Conservation (phyloP, 2,329 filamentous ascomycete species). For the Talaromyces sp. region DNA sequence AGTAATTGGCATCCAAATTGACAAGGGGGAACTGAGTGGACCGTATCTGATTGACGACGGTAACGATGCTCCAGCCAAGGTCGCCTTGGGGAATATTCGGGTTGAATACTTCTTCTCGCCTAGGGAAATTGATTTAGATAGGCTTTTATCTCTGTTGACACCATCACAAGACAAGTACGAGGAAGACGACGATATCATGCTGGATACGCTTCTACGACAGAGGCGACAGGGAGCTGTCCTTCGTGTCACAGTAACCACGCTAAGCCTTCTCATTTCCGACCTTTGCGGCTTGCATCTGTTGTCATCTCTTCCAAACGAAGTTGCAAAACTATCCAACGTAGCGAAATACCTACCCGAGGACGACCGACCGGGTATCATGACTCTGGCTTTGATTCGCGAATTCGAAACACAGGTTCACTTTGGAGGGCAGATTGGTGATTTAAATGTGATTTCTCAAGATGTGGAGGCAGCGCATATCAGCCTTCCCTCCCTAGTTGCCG, state of each 20-base stretch:
- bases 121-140: slow-evolving; percentile 73
- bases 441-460: slow-evolving; percentile 55
- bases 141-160: slow-evolving; percentile 77
- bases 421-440: slow-evolving; percentile 62
- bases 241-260: slow-evolving; percentile 59
- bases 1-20: slow-evolving; percentile 66
- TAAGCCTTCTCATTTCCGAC: slow-evolving; percentile 59
- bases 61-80: slow-evolving; percentile 51
- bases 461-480: slow-evolving; percentile 76
- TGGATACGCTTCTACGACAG: slow-evolving; percentile 84
- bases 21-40: slow-evolving; percentile 68
- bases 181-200: slow-evolving; percentile 85
- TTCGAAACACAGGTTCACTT: slow-evolving; percentile 59
- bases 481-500: slow-evolving; percentile 73
- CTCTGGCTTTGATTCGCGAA: slow-evolving; percentile 62
- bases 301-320: slow-evolving; percentile 67
- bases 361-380: slow-evolving; percentile 82
- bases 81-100: slow-evolving; percentile 61
- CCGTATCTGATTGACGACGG: slow-evolving; percentile 54
- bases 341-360: slow-evolving; percentile 95
- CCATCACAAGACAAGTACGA: slow-evolving; percentile 89
- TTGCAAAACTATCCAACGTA: slow-evolving; percentile 77
- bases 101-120: slow-evolving; percentile 69
- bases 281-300: slow-evolving; percentile 63
- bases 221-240: slow-evolving; percentile 80